Base-by-base conservation (phyloP, 2,329 filamentous ascomycete genomes). In the Colletotrichum tropicale region DNA sequence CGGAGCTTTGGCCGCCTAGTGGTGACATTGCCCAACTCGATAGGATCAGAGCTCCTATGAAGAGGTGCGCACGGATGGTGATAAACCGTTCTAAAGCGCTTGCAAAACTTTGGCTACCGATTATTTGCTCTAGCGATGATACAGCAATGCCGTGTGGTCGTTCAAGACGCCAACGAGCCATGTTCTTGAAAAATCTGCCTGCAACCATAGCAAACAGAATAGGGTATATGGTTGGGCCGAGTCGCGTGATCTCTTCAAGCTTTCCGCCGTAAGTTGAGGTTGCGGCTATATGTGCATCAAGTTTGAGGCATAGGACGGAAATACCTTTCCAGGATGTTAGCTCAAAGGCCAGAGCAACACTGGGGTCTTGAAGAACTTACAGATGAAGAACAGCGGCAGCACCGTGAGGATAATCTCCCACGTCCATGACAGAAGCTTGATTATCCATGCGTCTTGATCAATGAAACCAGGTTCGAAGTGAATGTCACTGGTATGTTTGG, bases 51-150 rank as follows among this genome's bases (percentile, higher is more conserved):
- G 16, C 15, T 21, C 66, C 71, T 24, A 74, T 8, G 5, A 64
- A 16, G 3, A 66, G 3, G 12, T n/a, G 34, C 18, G 71, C 34
- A 5, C 71, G 60, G 30, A 74, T 26, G 6, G 61, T 12, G 16
- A 70, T 30, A 1, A 70, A 10, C 1, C 71, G 56, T 18, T 74
- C 71, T 3, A 70, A 5, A 24, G 71, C 64, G 30, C 66, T 67
- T 3, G 66, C 71, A 28, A 74, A 70, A 26, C 66, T 70, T 30
- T 66, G 67, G 32, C 71, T 74, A 13, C 71, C 71, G 30, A 74
- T 12, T 15, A 66, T 70, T 24, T 71, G 71, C 12, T 74, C 71
- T 3, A 71, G 60, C 3, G 60, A 55, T 30, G 48, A 34, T 9
- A 74, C 28, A 5, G 34, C 34, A 60, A 74, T 66, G 3, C 71